phyloP scores from a whole-genome alignment of 768 basidiomycete genomes.

The Chalciporus sphaerocephalus region DNA sequence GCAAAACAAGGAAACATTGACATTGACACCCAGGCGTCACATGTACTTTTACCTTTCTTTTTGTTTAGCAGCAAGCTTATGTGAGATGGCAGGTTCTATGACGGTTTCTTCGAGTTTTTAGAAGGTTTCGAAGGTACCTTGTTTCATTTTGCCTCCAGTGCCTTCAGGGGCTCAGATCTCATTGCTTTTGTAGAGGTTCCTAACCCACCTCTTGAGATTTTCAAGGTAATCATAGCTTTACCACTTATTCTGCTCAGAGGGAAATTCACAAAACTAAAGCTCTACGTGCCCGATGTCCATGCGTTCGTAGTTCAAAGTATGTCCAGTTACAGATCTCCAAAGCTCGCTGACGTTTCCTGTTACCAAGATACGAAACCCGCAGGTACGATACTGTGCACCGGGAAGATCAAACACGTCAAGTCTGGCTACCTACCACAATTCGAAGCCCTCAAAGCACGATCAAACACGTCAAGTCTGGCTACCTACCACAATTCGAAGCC shows the following conservation, averaged over 20 bases:
- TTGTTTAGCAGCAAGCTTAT: not conserved
- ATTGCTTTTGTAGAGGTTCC: slow-evolving; percentile 16
- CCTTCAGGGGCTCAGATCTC: not conserved
- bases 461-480: slow-evolving; percentile 56
- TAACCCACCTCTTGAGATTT: slow-evolving; percentile 24
- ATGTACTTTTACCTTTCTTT: slow-evolving; percentile 13
- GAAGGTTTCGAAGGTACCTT: slow-evolving; percentile 26
- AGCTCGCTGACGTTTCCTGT: not conserved
- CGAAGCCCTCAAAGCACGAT: slow-evolving; percentile 54
- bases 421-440: slow-evolving; percentile 64
- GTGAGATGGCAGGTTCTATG: slow-evolving; percentile 19
- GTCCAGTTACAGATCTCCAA: not conserved
- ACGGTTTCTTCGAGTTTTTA: slow-evolving; percentile 26
- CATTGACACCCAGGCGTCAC: slow-evolving; percentile 19
- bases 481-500: slow-evolving; percentile 58
- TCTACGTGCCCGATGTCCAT: slow-evolving; percentile 23
- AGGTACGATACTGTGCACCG: slow-evolving; percentile 34
- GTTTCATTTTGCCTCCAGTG: not conserved
- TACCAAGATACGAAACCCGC: slow-evolving; percentile 21
- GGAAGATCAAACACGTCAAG: slow-evolving; percentile 58
- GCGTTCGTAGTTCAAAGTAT: slow-evolving; percentile 20
- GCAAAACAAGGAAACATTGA: not conserved
- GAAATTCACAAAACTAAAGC: slow-evolving; percentile 10
- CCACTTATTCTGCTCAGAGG: no score
- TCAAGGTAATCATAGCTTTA: slow-evolving; percentile 20